Conservation (phyloP, 176 grass and related monocot genomes). For the Phragmites australis region DNA sequence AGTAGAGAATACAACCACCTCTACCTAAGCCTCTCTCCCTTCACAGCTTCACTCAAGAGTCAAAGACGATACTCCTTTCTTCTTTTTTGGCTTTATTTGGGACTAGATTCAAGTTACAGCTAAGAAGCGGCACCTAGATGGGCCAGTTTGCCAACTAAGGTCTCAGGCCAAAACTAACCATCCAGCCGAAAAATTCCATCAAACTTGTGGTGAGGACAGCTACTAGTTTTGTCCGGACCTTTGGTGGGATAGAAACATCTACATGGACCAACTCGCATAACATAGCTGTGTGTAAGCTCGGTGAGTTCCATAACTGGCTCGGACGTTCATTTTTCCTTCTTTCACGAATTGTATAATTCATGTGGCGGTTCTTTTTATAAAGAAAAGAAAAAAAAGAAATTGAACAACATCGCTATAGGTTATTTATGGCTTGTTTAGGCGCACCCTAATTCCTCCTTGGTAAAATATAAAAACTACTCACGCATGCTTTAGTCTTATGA, state of each 20-base stretch:
- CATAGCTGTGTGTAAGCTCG: too few relatives aligned
- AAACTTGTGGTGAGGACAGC: constrained; percentile 41
- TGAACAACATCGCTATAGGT: neutral
- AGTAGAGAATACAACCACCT: too few relatives aligned
- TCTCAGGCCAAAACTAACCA: constrained; percentile 2
- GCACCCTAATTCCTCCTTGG: too few relatives aligned
- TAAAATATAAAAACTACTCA: too few relatives aligned
- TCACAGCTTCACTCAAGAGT: too few relatives aligned
- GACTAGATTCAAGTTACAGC: constrained; percentile 15
- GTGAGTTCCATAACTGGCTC: too few relatives aligned
- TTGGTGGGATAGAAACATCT: neutral
- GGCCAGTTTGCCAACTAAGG: constrained; percentile 6
- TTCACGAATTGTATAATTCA: too few relatives aligned
- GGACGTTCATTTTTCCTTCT: too few relatives aligned
- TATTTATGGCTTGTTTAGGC: neutral
- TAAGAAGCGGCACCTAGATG: neutral
- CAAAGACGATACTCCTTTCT: too few relatives aligned
- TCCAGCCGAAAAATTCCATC: constrained; percentile 26
- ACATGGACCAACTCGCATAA: constrained; percentile 6
- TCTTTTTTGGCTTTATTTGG: neutral
- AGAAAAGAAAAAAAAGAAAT: neutral
- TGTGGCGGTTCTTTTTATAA: too few relatives aligned
- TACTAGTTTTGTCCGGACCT: constrained; percentile 39
- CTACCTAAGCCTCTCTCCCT: too few relatives aligned
- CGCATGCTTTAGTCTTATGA: too few relatives aligned